Base-by-base conservation (phyloP, 2,329 filamentous ascomycete species). In the Fusarium secorum region DNA sequence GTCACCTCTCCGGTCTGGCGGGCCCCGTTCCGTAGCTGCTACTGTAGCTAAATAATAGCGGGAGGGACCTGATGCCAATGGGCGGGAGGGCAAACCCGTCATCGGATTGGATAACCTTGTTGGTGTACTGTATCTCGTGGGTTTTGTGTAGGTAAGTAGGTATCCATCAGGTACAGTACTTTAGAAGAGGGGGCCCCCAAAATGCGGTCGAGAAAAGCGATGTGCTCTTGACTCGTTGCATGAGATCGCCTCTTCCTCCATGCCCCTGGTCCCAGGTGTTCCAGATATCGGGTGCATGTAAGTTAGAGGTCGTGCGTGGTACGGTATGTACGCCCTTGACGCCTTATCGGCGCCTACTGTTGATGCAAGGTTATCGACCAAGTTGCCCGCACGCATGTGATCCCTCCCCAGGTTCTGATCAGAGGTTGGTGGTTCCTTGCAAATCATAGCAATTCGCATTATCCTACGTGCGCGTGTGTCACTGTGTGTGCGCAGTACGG, bases 41-140 rank as follows among this genome's bases (percentile, higher is more conserved):
- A 28, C 18, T n/a, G 42, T 28, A 46, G 42, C 42, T 32, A 18
- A 22, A 32, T 15, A 32, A 51, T 72, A 57, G 64, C 64, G 64
- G 68, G 68, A 60, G 60, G 30, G 22, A 26, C 22, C 17, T 26
- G 17, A 44, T 26, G 22, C 17, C 17, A 26, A 44, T 44, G 24
- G 60, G 68, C 60, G 68, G 60, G 68, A 61, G 66, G 42, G 22
- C 57, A 66, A 72, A 36, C 55, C 68, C 55, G 64, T 58, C 55
- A 36, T 66, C 51, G 65, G 66, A 39, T 66, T 64, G 32, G 22
- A 36, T 24, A 26, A 26, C 48, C 18, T 36, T 35, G 45, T 24
- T 20, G 22, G 48, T 51, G 30, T 20, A 51, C 7, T 68, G 36
- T 66, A 63, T 68, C 42, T 58, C 45, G 28, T 54, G 55, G 13